phyloP scores from a whole-genome alignment of 208 protist genomes.

The Herpetomonas tarakana region DNA sequence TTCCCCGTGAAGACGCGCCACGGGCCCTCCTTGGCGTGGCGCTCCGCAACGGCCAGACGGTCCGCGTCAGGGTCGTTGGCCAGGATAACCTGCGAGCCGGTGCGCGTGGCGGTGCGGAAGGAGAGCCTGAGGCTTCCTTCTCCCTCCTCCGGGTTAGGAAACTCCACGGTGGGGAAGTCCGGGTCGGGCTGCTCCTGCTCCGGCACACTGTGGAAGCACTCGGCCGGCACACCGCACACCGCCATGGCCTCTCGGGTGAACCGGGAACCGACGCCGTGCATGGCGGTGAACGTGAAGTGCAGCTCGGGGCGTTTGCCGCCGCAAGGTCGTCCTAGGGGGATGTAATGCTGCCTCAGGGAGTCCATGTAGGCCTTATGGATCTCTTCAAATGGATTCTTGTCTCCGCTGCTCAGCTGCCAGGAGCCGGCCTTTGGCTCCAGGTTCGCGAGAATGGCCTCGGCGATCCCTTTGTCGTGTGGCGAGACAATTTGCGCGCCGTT shows the following conservation, averaged over 20 bases:
- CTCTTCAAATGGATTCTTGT: constrained; percentile 53
- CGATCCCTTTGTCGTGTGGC: constrained; percentile 95
- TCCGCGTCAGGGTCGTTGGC: constrained; percentile 99
- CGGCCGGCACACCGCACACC: constrained; percentile 50
- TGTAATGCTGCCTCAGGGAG: constrained; percentile 40
- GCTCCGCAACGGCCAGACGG: constrained; percentile 95
- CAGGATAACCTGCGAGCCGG: constrained; percentile 85
- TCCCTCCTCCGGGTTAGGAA: constrained; percentile 99
- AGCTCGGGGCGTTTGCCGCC: constrained; percentile 14
- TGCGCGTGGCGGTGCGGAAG: constrained; percentile 75
- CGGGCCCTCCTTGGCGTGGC: constrained; percentile 34
- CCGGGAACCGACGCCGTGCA: constrained; percentile 95
- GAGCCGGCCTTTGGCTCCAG: constrained; percentile 73
- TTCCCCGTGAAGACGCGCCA: constrained; percentile 97
- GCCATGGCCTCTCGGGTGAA: constrained; percentile 73
- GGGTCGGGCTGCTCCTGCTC: constrained; percentile 95
- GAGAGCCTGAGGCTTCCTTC: constrained; percentile 85
- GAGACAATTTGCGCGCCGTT: constrained; percentile 95
- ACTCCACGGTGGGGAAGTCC: constrained; percentile 96
- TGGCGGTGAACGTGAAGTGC: constrained; percentile 73
- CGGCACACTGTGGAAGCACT: constrained; percentile 50
- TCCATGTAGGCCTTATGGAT: constrained; percentile 64
- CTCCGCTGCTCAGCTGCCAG: constrained; percentile 47
- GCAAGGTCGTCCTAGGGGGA: constrained; percentile 10
- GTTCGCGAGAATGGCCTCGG: constrained; percentile 81